These are phyloP conservation scores for Komagataea norvegica DNA, from an alignment of 1,139 yeast genomes.

Conservation along the genomic window DNA sequence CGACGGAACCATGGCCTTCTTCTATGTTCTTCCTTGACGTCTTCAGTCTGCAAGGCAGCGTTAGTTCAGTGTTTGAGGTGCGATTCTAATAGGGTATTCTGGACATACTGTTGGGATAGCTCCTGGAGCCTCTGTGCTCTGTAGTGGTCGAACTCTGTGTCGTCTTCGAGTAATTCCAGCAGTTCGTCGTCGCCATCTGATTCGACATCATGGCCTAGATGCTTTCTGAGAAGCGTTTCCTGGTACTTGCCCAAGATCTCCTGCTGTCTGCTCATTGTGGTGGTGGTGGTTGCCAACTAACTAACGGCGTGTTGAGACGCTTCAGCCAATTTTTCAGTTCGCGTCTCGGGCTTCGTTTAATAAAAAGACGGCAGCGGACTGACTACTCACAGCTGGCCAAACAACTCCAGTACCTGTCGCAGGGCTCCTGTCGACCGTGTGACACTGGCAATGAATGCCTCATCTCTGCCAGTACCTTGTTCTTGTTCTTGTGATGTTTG, in stretches of 20 bases:
- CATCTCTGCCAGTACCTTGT: not conserved
- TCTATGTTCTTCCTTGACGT: slow-evolving; percentile 36
- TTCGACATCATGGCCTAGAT: slow-evolving; percentile 30
- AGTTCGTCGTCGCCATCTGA: slow-evolving; percentile 45
- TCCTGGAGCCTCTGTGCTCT: slow-evolving; percentile 64
- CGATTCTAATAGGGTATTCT: too few relatives aligned
- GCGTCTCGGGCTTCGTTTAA: slow-evolving; percentile 1
- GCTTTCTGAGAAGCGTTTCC: slow-evolving; percentile 28
- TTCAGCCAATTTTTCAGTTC: too few relatives aligned
- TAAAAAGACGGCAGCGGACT: not conserved
- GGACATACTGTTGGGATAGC: slow-evolving; percentile 41
- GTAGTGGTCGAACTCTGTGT: slow-evolving; percentile 70
- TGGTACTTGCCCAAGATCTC: slow-evolving; percentile 38
- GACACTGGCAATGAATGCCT: not conserved
- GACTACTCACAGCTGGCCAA: slow-evolving; percentile 4
- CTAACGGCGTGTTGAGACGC: too few relatives aligned
- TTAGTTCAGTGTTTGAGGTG: not conserved
- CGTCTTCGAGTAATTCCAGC: slow-evolving; percentile 54
- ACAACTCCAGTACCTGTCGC: slow-evolving; percentile 5
- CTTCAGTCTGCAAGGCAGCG: slow-evolving; percentile 31
- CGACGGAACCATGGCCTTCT: slow-evolving; percentile 41
- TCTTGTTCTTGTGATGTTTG: not conserved
- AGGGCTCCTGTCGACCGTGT: slow-evolving; percentile 7
- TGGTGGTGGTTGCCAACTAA: too few relatives aligned
- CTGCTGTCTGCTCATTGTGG: slow-evolving; percentile 12